Evolutionary conservation across 163 green algal genomes (phyloP).

Genomic region (Scenedesmus sp.): DNA sequence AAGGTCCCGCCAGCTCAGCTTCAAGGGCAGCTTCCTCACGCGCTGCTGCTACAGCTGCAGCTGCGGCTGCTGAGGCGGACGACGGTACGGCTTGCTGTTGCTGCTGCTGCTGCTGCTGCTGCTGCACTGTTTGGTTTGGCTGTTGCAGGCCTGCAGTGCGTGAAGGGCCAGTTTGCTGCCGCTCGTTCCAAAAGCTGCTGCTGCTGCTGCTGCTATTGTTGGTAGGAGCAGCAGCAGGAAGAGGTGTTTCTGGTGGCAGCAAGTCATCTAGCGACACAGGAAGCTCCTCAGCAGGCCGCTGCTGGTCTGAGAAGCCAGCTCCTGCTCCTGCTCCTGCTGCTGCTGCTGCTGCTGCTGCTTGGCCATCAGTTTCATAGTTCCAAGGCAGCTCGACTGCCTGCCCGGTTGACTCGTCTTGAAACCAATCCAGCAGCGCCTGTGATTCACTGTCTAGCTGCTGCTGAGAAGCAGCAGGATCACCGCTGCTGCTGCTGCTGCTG

Average conservation of each 20-base stretch:
- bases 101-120: conserved; percentile 18
- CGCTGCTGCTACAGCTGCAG: conserved; percentile 11
- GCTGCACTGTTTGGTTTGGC: background rate
- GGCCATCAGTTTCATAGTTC: background rate
- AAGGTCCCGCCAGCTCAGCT: background rate
- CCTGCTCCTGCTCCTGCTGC: conserved; percentile 21
- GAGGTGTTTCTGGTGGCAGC: background rate
- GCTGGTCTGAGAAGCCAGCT: background rate
- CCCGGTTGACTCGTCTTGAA: conserved; percentile 22
- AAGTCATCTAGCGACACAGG: conserved; percentile 23
- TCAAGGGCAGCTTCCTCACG: background rate
- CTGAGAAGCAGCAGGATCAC: no score
- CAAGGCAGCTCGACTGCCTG: conserved; percentile 26
- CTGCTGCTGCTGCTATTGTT: conserved; percentile 20
- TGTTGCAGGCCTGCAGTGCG: background rate
- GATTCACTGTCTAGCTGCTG: background rate
- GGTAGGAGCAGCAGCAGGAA: background rate
- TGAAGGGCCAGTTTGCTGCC: background rate
- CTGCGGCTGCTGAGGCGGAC: background rate
- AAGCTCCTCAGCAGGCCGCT: conserved; percentile 5
- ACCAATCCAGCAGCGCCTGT: conserved; percentile 41
- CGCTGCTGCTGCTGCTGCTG: background rate
- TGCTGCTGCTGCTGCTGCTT: conserved; percentile 30
- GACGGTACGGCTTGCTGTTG: background rate
- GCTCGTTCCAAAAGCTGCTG: background rate